Evolutionary conservation across 2,329 filamentous ascomycete species (phyloP).

Genomic region (Diaporthe caulivora): DNA sequence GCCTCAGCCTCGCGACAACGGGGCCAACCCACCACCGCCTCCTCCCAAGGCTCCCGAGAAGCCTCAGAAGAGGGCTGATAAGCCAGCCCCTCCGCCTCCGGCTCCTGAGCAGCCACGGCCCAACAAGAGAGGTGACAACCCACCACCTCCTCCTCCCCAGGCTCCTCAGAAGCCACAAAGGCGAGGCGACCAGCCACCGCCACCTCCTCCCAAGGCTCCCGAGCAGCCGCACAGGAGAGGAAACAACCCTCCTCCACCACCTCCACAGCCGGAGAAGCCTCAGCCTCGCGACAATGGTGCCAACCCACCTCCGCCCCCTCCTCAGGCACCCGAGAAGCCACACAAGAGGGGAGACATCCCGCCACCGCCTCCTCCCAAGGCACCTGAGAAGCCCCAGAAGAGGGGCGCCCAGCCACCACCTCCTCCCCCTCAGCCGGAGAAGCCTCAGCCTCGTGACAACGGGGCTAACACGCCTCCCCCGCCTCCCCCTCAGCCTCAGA

Average conservation of each 20-base stretch:
- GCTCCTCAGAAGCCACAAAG: not conserved
- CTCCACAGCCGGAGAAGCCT: not conserved
- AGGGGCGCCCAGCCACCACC: not conserved
- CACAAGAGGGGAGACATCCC: not conserved
- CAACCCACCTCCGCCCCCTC: not conserved
- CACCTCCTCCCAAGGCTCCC: not conserved
- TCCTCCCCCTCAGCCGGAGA: not conserved
- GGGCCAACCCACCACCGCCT: not conserved
- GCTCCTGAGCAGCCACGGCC: not conserved
- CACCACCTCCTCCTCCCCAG: not conserved
- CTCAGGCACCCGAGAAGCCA: not conserved
- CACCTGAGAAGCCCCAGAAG: no score
- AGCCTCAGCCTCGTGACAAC: not conserved
- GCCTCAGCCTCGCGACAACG: not conserved
- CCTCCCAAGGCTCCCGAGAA: conserved; percentile 2
- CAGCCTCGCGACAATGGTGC: not conserved
- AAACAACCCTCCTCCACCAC: not conserved
- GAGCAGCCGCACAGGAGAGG: not conserved
- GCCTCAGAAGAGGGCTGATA: not conserved
- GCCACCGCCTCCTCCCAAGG: not conserved
- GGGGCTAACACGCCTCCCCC: not conserved
- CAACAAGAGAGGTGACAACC: not conserved
- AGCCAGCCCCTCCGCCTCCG: not conserved
- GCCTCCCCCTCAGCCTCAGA: not conserved
- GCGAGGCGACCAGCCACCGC: not conserved